Base-by-base conservation (phyloP, 2,329 filamentous ascomycete genomes). In the Fusarium goolgardi region DNA sequence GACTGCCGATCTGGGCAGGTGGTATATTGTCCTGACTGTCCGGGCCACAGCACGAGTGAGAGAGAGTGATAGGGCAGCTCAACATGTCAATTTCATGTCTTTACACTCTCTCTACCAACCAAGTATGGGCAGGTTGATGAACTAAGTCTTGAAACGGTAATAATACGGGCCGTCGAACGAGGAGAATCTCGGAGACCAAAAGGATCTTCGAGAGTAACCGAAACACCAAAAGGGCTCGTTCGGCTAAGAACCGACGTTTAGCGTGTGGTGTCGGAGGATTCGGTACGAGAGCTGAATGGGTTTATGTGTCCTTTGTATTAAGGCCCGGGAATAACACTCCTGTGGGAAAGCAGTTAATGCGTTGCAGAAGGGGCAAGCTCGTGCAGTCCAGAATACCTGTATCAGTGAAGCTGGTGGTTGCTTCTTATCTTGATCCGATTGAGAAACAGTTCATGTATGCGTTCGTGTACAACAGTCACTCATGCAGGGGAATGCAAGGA, bases 1-100 rank as follows among this genome's bases (percentile, higher is more conserved):
- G 27, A 21, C 27, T 49, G 44, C 18, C 37, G 60, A 57, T 50
- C 59, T 43, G 49, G 50, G 43, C 32, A 41, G 21, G 21, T 61
- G 58, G 25, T 62, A 47, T 32, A 31, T 31, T 21, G 41, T 32
- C n/a, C 41, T 8, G 32, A 34, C 20, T 39, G 49, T 34, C 47
- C 53, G 25, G 49, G 35, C 20, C 18, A 59, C 35, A n/a, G 21
- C 20, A 49, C n/a, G 31, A 32, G 43, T 31, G 21, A 9, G 25
- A n/a, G n/a, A n/a, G n/a, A 44, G 25, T 44, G 41, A 27, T 15
- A 25, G 18, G 29, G 15, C n/a, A 12, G 15, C 18, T 37, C 23
- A 16, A n/a, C 32, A 27, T 16, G 18, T 21, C 1, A 50, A 25
- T 5, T 27, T n/a, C 34, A 40, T 40, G 23, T 31, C 18, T 29